These are phyloP conservation scores for Litsea cubeba DNA, from an alignment of 164 flowering plant species.

Conservation along the genomic window DNA sequence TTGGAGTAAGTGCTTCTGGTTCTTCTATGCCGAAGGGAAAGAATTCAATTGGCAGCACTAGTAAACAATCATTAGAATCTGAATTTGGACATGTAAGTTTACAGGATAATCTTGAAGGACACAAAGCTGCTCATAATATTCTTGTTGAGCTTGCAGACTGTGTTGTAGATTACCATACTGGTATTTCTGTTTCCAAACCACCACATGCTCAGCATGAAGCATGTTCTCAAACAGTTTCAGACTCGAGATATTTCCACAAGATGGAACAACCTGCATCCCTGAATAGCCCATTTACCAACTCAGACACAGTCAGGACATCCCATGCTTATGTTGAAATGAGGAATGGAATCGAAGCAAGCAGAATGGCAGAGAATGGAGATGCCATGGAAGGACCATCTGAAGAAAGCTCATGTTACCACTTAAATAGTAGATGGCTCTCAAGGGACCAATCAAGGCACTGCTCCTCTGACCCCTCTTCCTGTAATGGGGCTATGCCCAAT, in stretches of 20 bases:
- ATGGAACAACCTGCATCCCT: slow-evolving; percentile 35
- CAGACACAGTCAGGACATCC: slow-evolving; percentile 39
- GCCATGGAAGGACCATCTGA: slow-evolving; percentile 84
- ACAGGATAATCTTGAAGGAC: slow-evolving; percentile 37
- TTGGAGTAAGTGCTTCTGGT: slow-evolving; percentile 28
- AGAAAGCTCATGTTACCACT: slow-evolving; percentile 56
- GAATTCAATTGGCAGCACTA: slow-evolving; percentile 18
- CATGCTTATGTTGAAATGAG: slow-evolving; percentile 48
- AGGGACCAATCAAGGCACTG: slow-evolving; percentile 52
- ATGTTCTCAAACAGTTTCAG: slow-evolving; percentile 35
- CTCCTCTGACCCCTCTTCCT: slow-evolving; percentile 40
- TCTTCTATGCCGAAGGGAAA: slow-evolving; percentile 39
- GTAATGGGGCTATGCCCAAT: slow-evolving; percentile 44
- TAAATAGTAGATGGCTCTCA: slow-evolving; percentile 53
- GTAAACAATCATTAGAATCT: slow-evolving; percentile 33
- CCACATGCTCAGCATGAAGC: slow-evolving; percentile 31
- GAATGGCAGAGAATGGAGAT: slow-evolving; percentile 31
- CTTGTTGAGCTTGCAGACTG: slow-evolving; percentile 55
- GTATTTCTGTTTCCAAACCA: slow-evolving; percentile 33
- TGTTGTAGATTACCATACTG: slow-evolving; percentile 46
- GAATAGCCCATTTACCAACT: slow-evolving; percentile 31
- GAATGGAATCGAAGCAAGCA: slow-evolving; percentile 34
- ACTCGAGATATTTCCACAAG: slow-evolving; percentile 33
- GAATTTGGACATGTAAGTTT: slow-evolving; percentile 36
- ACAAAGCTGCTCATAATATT: slow-evolving; percentile 40